Conservation (phyloP, 352 stramenopile species). For the Globisporangium yorkense region DNA sequence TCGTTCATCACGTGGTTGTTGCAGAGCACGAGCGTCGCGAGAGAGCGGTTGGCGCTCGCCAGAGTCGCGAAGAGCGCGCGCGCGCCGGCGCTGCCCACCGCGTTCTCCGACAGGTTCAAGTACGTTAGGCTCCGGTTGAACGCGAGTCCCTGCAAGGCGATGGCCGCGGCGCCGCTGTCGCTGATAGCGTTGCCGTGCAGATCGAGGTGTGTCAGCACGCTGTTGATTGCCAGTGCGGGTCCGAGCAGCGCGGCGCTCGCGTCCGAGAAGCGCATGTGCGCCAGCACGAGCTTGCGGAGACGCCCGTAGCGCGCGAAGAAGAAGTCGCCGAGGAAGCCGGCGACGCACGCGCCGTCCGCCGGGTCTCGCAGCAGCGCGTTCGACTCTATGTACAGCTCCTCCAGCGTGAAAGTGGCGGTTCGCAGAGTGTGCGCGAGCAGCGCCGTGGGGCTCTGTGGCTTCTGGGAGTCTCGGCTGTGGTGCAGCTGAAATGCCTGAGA, state of each 20-base stretch:
- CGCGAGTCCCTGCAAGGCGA: conserved; percentile 36
- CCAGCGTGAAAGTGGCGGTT: conserved; percentile 54
- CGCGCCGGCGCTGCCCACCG: conserved; percentile 37
- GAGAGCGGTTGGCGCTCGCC: conserved; percentile 22
- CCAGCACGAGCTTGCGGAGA: conserved; percentile 36
- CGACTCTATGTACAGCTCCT: conserved; percentile 54
- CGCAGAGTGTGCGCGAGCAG: conserved; percentile 29
- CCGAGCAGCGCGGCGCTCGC: conserved; percentile 27
- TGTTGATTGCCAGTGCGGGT: conserved; percentile 51
- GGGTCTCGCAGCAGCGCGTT: conserved; percentile 28
- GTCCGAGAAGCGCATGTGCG: conserved; percentile 40
- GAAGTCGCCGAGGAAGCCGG: conserved; percentile 51
- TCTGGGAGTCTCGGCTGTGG: background rate
- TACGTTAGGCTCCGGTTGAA: conserved; percentile 36
- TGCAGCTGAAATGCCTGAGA: background rate
- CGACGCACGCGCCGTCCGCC: conserved; percentile 28
- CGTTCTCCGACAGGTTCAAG: conserved; percentile 62
- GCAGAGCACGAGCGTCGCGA: conserved; percentile 42
- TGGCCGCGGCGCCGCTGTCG: conserved; percentile 28
- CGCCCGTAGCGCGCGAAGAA: conserved; percentile 71
- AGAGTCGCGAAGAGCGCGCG: conserved; percentile 42
- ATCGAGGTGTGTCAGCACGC: conserved; percentile 41
- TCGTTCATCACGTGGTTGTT: conserved; percentile 69
- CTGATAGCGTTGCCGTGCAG: conserved; percentile 50
- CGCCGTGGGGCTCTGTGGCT: conserved; percentile 19